These are phyloP conservation scores for Magnaporthales sp. DNA, from an alignment of 2,329 filamentous ascomycete genomes.

Conservation along the genomic window DNA sequence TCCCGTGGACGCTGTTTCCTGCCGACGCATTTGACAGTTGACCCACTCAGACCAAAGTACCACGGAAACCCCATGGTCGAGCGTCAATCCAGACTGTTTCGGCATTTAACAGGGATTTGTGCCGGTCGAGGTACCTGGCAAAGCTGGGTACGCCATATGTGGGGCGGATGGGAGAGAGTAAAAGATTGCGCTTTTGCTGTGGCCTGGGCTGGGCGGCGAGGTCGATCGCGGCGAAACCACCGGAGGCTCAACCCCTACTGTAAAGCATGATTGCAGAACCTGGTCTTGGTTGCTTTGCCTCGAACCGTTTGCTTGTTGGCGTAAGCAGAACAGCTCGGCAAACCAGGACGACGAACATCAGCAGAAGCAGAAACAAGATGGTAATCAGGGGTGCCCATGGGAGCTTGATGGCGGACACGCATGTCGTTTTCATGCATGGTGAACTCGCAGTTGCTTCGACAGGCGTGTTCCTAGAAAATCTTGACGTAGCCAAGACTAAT, in stretches of 20 bases:
- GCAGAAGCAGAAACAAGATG: conserved; percentile 5
- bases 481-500: neutral
- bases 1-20: neutral
- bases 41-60: neutral
- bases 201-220: neutral
- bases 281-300: neutral
- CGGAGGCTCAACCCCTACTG: neutral
- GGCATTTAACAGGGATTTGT: neutral
- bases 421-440: neutral
- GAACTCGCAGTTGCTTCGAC: neutral
- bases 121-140: neutral
- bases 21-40: neutral
- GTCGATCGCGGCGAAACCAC: neutral
- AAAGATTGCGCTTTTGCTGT: neutral
- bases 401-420: neutral
- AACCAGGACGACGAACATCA: conserved; percentile 1
- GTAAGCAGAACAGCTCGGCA: neutral
- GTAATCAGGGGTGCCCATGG: neutral
- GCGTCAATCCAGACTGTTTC: neutral
- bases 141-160: neutral
- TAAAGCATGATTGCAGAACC: neutral
- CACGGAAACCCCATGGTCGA: neutral
- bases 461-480: neutral
- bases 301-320: conserved; percentile 1
- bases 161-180: neutral